Base-by-base conservation (phyloP, 1,284 basidiomycete species). In the Moniliophthora roreri region DNA sequence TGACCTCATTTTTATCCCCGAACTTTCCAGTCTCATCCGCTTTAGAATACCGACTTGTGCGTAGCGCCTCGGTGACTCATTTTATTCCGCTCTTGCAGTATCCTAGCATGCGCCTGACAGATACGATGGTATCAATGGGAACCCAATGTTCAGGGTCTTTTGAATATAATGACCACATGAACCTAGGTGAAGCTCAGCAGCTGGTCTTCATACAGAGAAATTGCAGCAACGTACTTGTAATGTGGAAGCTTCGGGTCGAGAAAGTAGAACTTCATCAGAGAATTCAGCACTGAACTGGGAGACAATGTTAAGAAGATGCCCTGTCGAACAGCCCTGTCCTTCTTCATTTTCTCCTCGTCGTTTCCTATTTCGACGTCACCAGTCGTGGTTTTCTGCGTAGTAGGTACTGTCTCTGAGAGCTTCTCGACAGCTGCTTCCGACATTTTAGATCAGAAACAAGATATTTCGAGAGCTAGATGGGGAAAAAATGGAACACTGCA, bases 21-120 rank as follows among this genome's bases (percentile, higher is more conserved):
- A 90, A 89, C 59, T 77, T 78, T 20, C 84, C 85, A 26, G 82
- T 79, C 58, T 85, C 88, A 60, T 92, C 87, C 5, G 96, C 80
- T 63, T 93, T 89, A 42, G 98, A 79, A 58, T 89, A 79, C 6
- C 74, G 72, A 69, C 88, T 84, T 60, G 73, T 67, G 52, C 80
- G 77, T 20, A 96, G 74, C 5, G 85, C 87, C 13, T 82, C 73
- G 4, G 80, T 77, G 50, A 96, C 74, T 77, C 88, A 89, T 21
- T 80, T 75, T 24, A 77, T 51, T 15, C 92, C 91, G 32, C 80
- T 73, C 32, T 44, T 37, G 42, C 72, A 66, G 66, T 82, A 91
- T 26, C 90, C 88, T 46, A 83, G 78, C 95, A 98, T 98, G 54
- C 95, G 91, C 75, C 97, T 98, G 85, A 98, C 98, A 9, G 93